These are phyloP conservation scores for Ophiocytium majus DNA, from an alignment of 352 stramenopile genomes.

Conservation along the genomic window DNA sequence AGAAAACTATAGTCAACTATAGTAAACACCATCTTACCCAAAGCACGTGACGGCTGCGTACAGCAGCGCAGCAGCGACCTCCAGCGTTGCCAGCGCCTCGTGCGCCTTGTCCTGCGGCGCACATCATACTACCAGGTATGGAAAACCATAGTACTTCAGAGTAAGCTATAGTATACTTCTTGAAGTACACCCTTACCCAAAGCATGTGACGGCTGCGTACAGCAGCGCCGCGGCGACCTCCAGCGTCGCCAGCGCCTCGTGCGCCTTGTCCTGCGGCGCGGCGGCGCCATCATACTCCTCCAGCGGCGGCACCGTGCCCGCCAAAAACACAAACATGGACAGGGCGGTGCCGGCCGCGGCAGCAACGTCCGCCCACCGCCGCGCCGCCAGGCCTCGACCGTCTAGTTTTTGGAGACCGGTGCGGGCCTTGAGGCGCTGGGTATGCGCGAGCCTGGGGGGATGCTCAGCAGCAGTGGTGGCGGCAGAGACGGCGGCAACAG, in stretches of 20 bases:
- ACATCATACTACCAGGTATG: too few relatives aligned
- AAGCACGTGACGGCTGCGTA: background rate
- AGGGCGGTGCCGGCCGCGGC: background rate
- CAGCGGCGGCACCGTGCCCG: background rate
- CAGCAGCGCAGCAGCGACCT: background rate
- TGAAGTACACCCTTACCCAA: background rate
- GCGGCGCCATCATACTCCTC: background rate
- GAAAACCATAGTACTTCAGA: too few relatives aligned
- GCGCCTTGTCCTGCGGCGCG: background rate
- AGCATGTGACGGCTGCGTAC: slow-evolving; percentile 5
- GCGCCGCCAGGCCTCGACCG: background rate
- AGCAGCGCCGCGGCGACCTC: background rate
- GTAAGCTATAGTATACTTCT: background rate
- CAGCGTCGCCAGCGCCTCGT: background rate
- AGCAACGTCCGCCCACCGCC: background rate
- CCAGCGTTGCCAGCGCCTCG: background rate
- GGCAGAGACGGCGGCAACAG: too few relatives aligned
- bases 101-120: background rate
- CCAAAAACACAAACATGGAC: background rate
- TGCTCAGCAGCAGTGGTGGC: too few relatives aligned
- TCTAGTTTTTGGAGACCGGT: background rate
- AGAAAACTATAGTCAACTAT: too few relatives aligned
- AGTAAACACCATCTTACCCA: too few relatives aligned
- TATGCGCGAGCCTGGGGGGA: slow-evolving; percentile 1
- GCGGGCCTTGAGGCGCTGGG: background rate